Evolutionary conservation across 208 protist genomes (phyloP), one percentile per base, ranked within the genome.

Genomic region (Leishmania arabica): DNA sequence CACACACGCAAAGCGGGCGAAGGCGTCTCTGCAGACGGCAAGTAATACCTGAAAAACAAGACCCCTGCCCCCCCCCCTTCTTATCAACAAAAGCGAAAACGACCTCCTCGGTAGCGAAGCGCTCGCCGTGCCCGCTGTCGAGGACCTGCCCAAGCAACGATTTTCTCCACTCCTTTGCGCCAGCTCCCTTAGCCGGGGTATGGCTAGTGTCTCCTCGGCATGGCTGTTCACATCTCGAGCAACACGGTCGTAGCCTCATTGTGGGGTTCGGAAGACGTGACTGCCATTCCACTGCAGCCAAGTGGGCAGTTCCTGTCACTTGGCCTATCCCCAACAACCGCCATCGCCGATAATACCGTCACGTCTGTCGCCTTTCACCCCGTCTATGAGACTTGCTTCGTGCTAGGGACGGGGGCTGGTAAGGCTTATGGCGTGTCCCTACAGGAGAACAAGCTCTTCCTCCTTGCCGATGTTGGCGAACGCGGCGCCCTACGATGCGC

Each of bases 361-460:
- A 79, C 80, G 53, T 81, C 78, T 21, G 79, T 87, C 19, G 79
- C 77, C 24, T 87, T 87, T 47, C 84, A 87, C 65, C 79, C 84
- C 15, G 76, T 87, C 8, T 76, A 87, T 66, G 79, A 83, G 21
- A 76, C 80, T 7, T 84, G 84, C 73, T 81, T 84, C 42, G 84
- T 82, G 31, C 75, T 94, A 19, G 91, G 82, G 19, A 90, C 83
- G 6, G 78, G 66, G 17, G 68, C 83, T 3, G 89, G 91, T 27
- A 54, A 53, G 21, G 77, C 91, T 6, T 94, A 88, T 60, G 88
- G 89, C 6, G 62, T 91, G 1, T 88, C 81, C 42, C 68, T 92
- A 21, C 76, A 86, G n/a, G 89, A 91, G 51, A 91, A 90, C 66
- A 76, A 83, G 21, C 65, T 92, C 0, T 91, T 92, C 31, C 72